Evolutionary conservation across 2,329 filamentous ascomycete genomes (phyloP).

Genomic region (Alternaria ethzedia): DNA sequence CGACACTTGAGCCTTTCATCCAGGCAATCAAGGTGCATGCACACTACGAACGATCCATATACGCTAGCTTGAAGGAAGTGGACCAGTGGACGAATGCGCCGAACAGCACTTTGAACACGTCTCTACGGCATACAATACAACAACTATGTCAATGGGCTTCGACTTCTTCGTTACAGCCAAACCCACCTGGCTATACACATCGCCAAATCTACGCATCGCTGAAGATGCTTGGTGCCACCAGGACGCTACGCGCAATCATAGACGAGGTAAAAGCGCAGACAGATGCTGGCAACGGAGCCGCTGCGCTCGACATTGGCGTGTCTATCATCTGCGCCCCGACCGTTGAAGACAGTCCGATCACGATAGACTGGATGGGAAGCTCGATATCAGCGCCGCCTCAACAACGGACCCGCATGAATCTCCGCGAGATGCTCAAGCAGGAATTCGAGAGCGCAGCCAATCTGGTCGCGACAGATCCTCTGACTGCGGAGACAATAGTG

Average conservation of each 20-base stretch:
- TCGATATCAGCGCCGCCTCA: slow-evolving; percentile 31
- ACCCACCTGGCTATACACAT: slow-evolving; percentile 72
- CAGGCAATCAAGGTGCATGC: slow-evolving; percentile 67
- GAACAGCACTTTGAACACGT: slow-evolving; percentile 62
- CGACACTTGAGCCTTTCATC: slow-evolving; percentile 73
- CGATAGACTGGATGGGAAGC: slow-evolving; percentile 43
- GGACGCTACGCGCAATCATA: slow-evolving; percentile 66
- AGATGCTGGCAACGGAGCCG: slow-evolving; percentile 63
- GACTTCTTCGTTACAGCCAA: slow-evolving; percentile 56
- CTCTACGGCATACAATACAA: slow-evolving; percentile 67
- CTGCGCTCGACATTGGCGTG: slow-evolving; percentile 72
- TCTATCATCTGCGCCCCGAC: slow-evolving; percentile 72
- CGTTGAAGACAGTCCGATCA: slow-evolving; percentile 46
- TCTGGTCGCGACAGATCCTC: slow-evolving; percentile 63
- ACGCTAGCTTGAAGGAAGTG: slow-evolving; percentile 69
- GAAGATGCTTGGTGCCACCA: slow-evolving; percentile 66
- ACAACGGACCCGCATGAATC: slow-evolving; percentile 55
- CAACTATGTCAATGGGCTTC: slow-evolving; percentile 71
- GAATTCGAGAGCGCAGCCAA: slow-evolving; percentile 65
- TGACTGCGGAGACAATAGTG: slow-evolving; percentile 66
- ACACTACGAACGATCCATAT: slow-evolving; percentile 66
- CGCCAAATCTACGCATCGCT: slow-evolving; percentile 69
- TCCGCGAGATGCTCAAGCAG: slow-evolving; percentile 65
- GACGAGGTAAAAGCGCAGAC: slow-evolving; percentile 71
- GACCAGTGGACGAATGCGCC: slow-evolving; percentile 68